Evolutionary conservation across 208 protist genomes (phyloP).

Genomic region (Trypanosoma platydactyli): DNA sequence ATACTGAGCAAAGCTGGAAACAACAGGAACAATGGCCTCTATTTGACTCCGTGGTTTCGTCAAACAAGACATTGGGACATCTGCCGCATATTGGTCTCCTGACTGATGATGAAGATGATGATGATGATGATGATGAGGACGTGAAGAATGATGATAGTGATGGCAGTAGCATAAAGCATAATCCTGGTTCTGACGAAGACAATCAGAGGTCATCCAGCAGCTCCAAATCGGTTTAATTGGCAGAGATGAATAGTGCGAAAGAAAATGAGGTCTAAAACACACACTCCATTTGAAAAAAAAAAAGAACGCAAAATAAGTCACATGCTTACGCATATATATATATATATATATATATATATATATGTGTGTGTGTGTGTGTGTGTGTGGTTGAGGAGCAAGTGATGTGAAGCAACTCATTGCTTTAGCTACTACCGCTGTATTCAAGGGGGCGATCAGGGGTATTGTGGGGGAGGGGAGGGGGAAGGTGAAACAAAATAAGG

Average conservation of each 20-base stretch:
- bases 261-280: not conserved
- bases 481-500: too few relatives aligned
- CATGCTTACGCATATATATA: slow-evolving; percentile 8
- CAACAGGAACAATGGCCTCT: not conserved
- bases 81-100: slow-evolving; percentile 55
- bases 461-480: too few relatives aligned
- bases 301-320: not conserved
- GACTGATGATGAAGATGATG: slow-evolving; percentile 63
- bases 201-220: slow-evolving; percentile 3
- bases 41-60: not conserved
- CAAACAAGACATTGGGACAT: slow-evolving; percentile 8
- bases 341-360: slow-evolving; percentile 11
- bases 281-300: not conserved
- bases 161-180: slow-evolving; percentile 11
- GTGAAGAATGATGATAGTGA: not conserved
- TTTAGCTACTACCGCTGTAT: too few relatives aligned
- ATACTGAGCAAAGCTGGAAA: too few relatives aligned
- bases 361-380: too few relatives aligned
- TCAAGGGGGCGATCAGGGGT: too few relatives aligned
- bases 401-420: too few relatives aligned
- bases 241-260: not conserved
- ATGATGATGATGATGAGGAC: slow-evolving; percentile 33
- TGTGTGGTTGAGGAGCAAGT: too few relatives aligned
- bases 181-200: slow-evolving; percentile 55
- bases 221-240: not conserved